phyloP scores from a whole-genome alignment of 805 yeast species.

The Saccharomycopsis sp. region DNA sequence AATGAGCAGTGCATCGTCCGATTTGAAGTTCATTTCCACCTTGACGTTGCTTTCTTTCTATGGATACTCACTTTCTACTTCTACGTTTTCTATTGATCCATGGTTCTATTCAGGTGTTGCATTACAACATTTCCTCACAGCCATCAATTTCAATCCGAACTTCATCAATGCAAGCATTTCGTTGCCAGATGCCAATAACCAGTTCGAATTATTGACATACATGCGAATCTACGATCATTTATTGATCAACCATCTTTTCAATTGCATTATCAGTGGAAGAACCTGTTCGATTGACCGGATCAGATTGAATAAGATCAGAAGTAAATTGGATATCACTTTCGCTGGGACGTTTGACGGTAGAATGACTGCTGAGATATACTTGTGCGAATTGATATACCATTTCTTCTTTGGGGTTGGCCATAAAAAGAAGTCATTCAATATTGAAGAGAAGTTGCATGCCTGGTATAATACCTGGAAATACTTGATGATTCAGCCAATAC shows the following conservation, averaged over 20 bases:
- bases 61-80: conserved; percentile 40
- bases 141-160: conserved; percentile 22
- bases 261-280: conserved; percentile 46
- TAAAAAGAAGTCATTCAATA: conserved; percentile 23
- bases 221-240: conserved; percentile 50
- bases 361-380: conserved; percentile 48
- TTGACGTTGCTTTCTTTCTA: conserved; percentile 45
- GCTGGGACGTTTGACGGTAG: conserved; percentile 57
- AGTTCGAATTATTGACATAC: conserved; percentile 40
- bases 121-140: conserved; percentile 39
- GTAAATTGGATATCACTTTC: conserved; percentile 38
- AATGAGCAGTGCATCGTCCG: conserved; percentile 27
- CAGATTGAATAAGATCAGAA: conserved; percentile 40
- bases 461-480: conserved; percentile 53
- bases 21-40: conserved; percentile 45
- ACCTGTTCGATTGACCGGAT: conserved; percentile 42
- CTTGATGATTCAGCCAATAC: conserved; percentile 46
- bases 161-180: conserved; percentile 19
- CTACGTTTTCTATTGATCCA: conserved; percentile 38
- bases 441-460: conserved; percentile 28
- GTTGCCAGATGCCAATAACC: conserved; percentile 25
- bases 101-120: conserved; percentile 49
- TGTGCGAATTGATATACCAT: conserved; percentile 19
- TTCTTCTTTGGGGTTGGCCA: conserved; percentile 11
- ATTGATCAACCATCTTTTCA: conserved; percentile 43